A percentile compares a stretch with the other conserved stretches of the same genome.
phyloP scores from a whole-genome alignment of 108 stramenopile genomes.

The Skeletonema marinoi region DNA sequence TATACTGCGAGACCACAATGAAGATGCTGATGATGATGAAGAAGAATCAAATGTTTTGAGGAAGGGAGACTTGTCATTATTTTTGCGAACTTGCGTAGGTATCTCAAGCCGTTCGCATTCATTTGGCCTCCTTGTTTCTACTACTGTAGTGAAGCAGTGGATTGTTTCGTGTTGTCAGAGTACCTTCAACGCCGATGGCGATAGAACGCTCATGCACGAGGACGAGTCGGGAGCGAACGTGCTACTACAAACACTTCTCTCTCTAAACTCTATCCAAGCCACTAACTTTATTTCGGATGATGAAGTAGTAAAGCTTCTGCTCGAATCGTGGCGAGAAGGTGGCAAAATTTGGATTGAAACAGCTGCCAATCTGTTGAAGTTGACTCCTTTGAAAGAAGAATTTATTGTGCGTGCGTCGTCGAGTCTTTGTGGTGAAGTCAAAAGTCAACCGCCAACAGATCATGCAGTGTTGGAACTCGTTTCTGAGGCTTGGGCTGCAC shows the following conservation, averaged over 20 bases:
- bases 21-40: slow-evolving; percentile 24
- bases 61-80: slow-evolving; percentile 34
- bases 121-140: slow-evolving; percentile 29
- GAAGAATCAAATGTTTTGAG: background rate
- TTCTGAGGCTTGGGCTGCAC: slow-evolving; percentile 54
- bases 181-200: background rate
- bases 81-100: slow-evolving; percentile 58
- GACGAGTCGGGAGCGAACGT: slow-evolving; percentile 45
- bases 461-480: slow-evolving; percentile 28
- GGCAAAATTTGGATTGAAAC: slow-evolving; percentile 50
- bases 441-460: slow-evolving; percentile 25
- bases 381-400: slow-evolving; percentile 17
- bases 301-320: slow-evolving; percentile 25
- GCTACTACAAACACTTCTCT: slow-evolving; percentile 55
- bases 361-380: slow-evolving; percentile 23
- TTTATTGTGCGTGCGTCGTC: slow-evolving; percentile 32
- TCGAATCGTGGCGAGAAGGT: slow-evolving; percentile 62
- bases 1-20: slow-evolving; percentile 12
- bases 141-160: slow-evolving; percentile 52
- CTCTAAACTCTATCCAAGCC: slow-evolving; percentile 13
- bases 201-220: slow-evolving; percentile 16
- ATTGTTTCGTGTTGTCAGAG: slow-evolving; percentile 42
- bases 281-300: slow-evolving; percentile 13
- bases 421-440: slow-evolving; percentile 17
- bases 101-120: slow-evolving; percentile 19